phyloP scores from a whole-genome alignment of 169 alveolate species.

The Blepharisma undulans region DNA sequence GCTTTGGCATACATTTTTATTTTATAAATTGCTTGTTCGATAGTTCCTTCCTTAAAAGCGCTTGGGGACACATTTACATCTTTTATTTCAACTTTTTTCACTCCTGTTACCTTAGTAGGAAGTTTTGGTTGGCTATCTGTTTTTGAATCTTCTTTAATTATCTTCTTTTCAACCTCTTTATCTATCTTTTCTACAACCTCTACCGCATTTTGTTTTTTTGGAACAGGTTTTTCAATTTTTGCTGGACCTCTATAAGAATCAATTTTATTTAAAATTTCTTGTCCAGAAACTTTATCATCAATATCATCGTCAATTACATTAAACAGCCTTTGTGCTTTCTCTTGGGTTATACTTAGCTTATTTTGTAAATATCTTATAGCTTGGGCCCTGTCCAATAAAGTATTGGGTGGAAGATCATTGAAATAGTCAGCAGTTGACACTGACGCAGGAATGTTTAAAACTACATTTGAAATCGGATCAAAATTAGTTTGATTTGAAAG shows the following conservation, averaged over 20 bases:
- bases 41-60: neutral
- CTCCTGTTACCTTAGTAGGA: neutral
- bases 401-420: neutral
- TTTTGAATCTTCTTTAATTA: neutral
- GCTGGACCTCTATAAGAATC: neutral
- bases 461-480: neutral
- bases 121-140: neutral
- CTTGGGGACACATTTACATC: neutral
- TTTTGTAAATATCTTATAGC: neutral
- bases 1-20: neutral
- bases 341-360: neutral
- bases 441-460: neutral
- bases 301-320: neutral
- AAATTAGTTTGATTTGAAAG: neutral
- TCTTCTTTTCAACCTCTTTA: neutral
- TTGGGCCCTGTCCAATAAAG: neutral
- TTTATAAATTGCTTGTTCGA: constrained; percentile 29
- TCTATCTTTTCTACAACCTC: neutral
- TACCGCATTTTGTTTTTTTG: neutral
- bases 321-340: neutral
- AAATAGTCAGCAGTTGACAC: neutral
- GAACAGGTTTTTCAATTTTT: neutral
- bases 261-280: neutral
- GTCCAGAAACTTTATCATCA: constrained; percentile 24
- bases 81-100: neutral